phyloP scores from a whole-genome alignment of 169 alveolate species.

The Babesia bovis region DNA sequence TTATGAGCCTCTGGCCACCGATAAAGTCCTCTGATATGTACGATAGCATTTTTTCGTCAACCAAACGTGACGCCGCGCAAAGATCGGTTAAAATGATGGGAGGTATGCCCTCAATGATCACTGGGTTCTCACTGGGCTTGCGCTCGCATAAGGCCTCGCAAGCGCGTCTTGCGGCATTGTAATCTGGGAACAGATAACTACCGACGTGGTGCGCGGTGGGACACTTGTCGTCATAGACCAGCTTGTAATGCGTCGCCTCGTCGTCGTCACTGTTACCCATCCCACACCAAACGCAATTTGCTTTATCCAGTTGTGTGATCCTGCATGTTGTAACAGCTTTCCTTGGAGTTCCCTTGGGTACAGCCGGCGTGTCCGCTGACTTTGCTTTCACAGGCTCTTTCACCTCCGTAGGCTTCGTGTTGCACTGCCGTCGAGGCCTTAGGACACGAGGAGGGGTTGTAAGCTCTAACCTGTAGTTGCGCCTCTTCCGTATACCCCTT shows the following conservation, averaged over 20 bases:
- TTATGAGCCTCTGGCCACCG: constrained; percentile 43
- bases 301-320: constrained; percentile 21
- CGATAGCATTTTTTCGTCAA: constrained; percentile 54
- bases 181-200: constrained; percentile 37
- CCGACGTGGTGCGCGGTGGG: constrained; percentile 43
- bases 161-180: constrained; percentile 1
- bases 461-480: too few species aligned
- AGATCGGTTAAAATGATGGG: constrained; percentile 27
- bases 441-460: too few species aligned
- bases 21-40: constrained; percentile 50
- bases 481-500: too few species aligned
- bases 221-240: constrained; percentile 51
- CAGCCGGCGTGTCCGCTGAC: not conserved
- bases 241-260: constrained; percentile 31
- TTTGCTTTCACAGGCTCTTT: too few species aligned
- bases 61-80: constrained; percentile 26
- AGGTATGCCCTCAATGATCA: constrained; percentile 10
- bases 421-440: too few species aligned
- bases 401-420: too few species aligned
- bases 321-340: not conserved
- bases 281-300: constrained; percentile 60
- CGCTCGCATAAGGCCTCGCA: not conserved
- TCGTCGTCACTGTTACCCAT: constrained; percentile 43
- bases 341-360: too few species aligned
- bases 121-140: not conserved